These are phyloP conservation scores for Heritiera fomes DNA, from an alignment of 345 rosid genomes.

Conservation along the genomic window DNA sequence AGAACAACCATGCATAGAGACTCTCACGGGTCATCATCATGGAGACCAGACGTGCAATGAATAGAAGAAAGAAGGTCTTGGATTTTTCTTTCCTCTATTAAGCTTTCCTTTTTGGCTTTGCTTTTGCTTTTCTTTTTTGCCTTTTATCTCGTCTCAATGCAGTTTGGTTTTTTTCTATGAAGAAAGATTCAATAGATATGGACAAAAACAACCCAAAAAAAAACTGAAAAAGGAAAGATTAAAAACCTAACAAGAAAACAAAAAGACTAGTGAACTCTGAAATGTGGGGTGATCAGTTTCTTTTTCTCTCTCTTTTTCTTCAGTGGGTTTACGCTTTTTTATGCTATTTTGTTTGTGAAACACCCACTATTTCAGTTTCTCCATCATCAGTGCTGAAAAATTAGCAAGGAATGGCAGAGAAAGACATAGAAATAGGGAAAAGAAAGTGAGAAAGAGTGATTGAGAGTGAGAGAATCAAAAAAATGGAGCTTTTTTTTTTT, in stretches of 20 bases:
- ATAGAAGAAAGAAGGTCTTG: constrained; percentile 21
- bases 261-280: background rate
- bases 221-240: too few species aligned
- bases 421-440: constrained; percentile 16
- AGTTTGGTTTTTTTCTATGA: constrained; percentile 5
- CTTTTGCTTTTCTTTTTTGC: background rate
- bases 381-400: constrained; percentile 32
- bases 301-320: background rate
- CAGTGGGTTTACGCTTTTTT: constrained; percentile 6
- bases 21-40: constrained; percentile 40
- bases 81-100: constrained; percentile 10
- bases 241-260: background rate
- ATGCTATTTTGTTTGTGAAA: constrained; percentile 9
- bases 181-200: constrained; percentile 14
- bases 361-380: constrained; percentile 25
- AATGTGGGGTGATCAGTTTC: background rate
- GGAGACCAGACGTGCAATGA: constrained; percentile 43
- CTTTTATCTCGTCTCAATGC: constrained; percentile 13
- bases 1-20: constrained; percentile 37
- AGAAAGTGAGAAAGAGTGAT: background rate
- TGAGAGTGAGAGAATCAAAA: background rate
- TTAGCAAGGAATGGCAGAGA: constrained; percentile 32
- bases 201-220: constrained; percentile 7
- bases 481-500: constrained; percentile 12
- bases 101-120: constrained; percentile 15